These are phyloP conservation scores for Oxalis stricta DNA, from an alignment of 441 rosid species.

Conservation along the genomic window DNA sequence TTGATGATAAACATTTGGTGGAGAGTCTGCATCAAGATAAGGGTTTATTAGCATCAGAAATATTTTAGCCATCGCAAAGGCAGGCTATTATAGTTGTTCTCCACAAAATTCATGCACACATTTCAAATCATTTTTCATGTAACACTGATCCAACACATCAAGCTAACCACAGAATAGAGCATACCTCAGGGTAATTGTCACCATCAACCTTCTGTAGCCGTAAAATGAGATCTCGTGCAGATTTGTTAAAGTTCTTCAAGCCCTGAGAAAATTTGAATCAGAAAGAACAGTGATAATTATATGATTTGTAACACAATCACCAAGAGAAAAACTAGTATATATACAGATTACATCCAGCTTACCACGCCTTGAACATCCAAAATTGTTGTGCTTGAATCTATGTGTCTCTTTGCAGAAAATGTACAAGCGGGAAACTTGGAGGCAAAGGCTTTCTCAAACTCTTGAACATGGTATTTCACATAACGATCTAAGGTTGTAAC, in stretches of 20 bases:
- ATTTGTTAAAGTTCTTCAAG: constrained; percentile 76
- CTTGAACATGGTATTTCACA: constrained; percentile 79
- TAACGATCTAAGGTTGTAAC: constrained; percentile 84
- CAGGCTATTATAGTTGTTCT: not conserved
- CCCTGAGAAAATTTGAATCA: constrained; percentile 35
- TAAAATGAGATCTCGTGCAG: constrained; percentile 83
- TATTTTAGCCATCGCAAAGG: too few species aligned
- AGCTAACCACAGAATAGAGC: not conserved
- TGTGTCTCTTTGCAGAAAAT: constrained; percentile 87
- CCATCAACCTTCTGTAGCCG: constrained; percentile 89
- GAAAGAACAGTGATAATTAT: constrained; percentile 1
- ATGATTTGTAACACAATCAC: constrained; percentile 2
- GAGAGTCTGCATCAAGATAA: constrained; percentile 51
- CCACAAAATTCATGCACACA: not conserved
- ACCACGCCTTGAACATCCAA: constrained; percentile 98
- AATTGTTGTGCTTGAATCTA: constrained; percentile 90
- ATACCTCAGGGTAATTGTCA: constrained; percentile 96
- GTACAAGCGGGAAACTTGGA: constrained; percentile 92
- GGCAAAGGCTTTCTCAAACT: constrained; percentile 77
- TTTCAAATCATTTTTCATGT: not conserved
- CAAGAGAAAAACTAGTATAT: constrained; percentile 1
- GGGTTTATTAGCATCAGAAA: not conserved
- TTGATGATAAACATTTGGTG: constrained; percentile 95
- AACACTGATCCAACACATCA: too few species aligned
- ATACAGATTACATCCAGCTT: constrained; percentile 13